Evolutionary conservation across 768 basidiomycete species (phyloP), one percentile per base, ranked within the genome.

Genomic region (Mycena sanguinolenta): DNA sequence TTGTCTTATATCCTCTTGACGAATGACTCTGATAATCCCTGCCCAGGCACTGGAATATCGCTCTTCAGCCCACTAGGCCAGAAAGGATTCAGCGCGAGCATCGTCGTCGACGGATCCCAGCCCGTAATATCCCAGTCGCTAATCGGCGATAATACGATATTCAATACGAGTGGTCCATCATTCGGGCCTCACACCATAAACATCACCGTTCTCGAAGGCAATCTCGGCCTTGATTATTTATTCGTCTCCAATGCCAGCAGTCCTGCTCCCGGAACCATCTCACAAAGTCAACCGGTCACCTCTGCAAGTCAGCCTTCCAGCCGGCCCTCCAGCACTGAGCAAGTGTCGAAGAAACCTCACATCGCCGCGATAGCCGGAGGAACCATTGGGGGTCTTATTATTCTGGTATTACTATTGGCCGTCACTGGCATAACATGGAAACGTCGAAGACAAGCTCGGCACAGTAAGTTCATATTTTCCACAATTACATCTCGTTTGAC

Each of bases 121-220:
- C 23, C 25, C 10, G 25, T 17, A 9, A 50, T 50, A 50, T 25
- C 49, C 12, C 10, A 50, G 5, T 25, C 23, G 7, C 49, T 13
- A 25, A 50, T 4, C 49, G 23, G 27, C 23, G 34, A 57, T 16
- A 16, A 19, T 23, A 21, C 10, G 25, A 21, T 65, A 19, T 65
- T 65, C 27, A 34, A 17, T 1, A 27, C 54, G 0, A 5, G 4
- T 9, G 50, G 3, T 8, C 39, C 58, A 27, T 2, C 23, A 17
- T 7, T 25, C 16, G 57, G 55, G 19, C 42, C 13, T 34, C 64
- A 65, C 39, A 65, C 64, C 13, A 49, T 65, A 7, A 50, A 50
- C 25, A n/a, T 50, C 13, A 50, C 49, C 23, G 12, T 50, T 27
- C 25, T 50, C 14, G n/a, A 27, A 28, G 44, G 27, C n/a, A 6